Conservation (phyloP, 805 yeast genomes). For the Pichia pseudocactophila region DNA sequence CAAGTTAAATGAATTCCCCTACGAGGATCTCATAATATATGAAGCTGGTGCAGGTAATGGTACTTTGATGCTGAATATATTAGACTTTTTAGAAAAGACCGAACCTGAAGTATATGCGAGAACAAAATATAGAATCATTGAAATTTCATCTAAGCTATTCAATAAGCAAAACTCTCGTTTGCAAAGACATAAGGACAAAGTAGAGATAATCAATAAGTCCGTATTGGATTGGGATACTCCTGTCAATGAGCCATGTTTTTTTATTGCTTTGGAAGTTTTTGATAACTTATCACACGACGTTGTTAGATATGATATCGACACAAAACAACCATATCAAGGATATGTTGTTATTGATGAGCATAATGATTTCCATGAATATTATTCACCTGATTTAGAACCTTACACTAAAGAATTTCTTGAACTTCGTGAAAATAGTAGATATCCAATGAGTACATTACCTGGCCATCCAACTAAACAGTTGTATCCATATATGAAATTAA, state of each 20-base stretch:
- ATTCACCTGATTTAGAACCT: conserved; percentile 49
- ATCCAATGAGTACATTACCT: conserved; percentile 23
- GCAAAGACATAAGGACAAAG: conserved; percentile 39
- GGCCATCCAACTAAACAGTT: conserved; percentile 58
- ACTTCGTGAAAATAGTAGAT: conserved; percentile 40
- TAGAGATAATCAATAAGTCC: conserved; percentile 63
- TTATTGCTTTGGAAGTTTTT: conserved; percentile 73
- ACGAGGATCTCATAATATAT: conserved; percentile 63
- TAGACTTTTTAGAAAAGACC: conserved; percentile 50
- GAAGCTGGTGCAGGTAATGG: conserved; percentile 93
- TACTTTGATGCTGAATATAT: conserved; percentile 67
- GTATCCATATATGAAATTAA: conserved; percentile 30
- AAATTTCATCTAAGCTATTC: conserved; percentile 57
- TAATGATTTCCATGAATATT: conserved; percentile 72
- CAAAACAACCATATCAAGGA: conserved; percentile 67
- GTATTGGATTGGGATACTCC: conserved; percentile 62
- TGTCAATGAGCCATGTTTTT: conserved; percentile 60
- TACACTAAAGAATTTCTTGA: conserved; percentile 49
- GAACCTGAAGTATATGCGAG: conserved; percentile 68
- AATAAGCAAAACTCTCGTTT: conserved; percentile 38
- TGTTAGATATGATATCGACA: conserved; percentile 59
- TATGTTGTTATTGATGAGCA: conserved; percentile 62
- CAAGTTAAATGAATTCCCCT: conserved; percentile 58
- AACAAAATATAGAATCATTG: conserved; percentile 64
- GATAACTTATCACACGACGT: conserved; percentile 82